Base-by-base conservation (phyloP, 2,329 filamentous ascomycete genomes). In the Paraphoma sp. region DNA sequence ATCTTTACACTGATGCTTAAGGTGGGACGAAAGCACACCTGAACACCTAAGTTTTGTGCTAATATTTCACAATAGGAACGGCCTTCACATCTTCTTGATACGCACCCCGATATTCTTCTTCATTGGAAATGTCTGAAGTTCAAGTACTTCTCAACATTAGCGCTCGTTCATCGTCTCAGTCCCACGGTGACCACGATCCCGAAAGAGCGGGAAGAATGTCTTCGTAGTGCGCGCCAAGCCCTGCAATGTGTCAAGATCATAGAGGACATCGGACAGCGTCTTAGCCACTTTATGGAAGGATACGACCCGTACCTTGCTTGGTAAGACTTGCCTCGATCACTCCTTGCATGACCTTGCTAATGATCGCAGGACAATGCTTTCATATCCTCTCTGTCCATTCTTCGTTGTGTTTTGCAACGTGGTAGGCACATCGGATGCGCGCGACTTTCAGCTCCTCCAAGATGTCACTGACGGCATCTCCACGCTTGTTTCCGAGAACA, bases 401-500 rank as follows among this genome's bases (percentile, higher is more conserved):
- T 75, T 73, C 50, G 71, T 75, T 12, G 64, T 75, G 28, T 75
- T 75, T 51, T 75, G 73, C 60, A 74, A 75, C 42, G 71, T 75
- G 1, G 72, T 75, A n/a, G 72, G 71, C 12, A 75, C 73, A 1
- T 74, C 70, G 11, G 65, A 74, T 44, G 55, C 51, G 5, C 51
- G 44, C 28, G 72, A 75, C 44, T 75, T 71, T 16, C 64, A 71
- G 36, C 64, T 74, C 6, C 64, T 75, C 4, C 59, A 72, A 16
- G 65, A 70, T 12, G 69, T 73, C 12, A 67, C 68, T 18, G 64
- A 70, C 17, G 59, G 62, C 16, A 65, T 75, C 5, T 68, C 68
- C 2, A 59, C 65, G 5, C 63, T 73, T 4, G 62, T 72, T 23
- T 63, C 60, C 1, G 67, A 73, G 18, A 74, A 74, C 56, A 70